Conservation (phyloP, 2,329 filamentous ascomycete genomes). For the Apiospora hydei region DNA sequence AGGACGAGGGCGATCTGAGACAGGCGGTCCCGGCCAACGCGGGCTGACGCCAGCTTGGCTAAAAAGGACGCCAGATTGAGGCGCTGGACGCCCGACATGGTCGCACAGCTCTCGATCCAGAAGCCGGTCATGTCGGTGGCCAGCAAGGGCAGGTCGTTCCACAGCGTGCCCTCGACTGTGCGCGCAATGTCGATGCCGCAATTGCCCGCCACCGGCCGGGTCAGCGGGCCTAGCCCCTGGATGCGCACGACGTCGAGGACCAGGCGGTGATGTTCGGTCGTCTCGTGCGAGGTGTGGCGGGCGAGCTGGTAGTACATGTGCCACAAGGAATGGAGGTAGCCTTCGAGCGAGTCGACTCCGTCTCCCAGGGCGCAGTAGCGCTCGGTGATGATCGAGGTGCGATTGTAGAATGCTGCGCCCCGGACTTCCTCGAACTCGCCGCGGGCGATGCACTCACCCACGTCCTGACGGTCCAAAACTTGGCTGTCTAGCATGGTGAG, state of each 20-base stretch:
- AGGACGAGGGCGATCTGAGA: slow-evolving; percentile 14
- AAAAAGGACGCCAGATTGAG: neutral
- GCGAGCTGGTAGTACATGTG: slow-evolving; percentile 10
- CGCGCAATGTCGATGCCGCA: slow-evolving; percentile 7
- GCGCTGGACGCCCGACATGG: slow-evolving; percentile 17
- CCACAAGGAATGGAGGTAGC: slow-evolving; percentile 10
- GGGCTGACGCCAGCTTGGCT: slow-evolving; percentile 12
- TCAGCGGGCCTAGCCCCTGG: slow-evolving; percentile 17
- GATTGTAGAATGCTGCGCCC: slow-evolving; percentile 15
- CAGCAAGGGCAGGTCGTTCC: slow-evolving; percentile 22
- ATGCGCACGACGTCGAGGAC: slow-evolving; percentile 10
- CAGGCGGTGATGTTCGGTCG: neutral
- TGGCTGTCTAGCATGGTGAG: neutral
- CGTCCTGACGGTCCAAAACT: neutral
- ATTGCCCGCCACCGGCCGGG: neutral
- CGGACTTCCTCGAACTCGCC: slow-evolving; percentile 10
- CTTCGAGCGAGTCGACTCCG: slow-evolving; percentile 7
- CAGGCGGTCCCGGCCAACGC: neutral
- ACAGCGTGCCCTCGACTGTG: slow-evolving; percentile 11
- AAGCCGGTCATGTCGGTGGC: slow-evolving; percentile 20
- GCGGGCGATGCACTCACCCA: neutral
- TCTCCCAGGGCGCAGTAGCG: neutral
- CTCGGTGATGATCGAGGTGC: slow-evolving; percentile 8
- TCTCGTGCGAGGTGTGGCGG: slow-evolving; percentile 14
- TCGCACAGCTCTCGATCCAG: slow-evolving; percentile 6